Evolutionary conservation across 345 rosid species (phyloP).

Genomic region (Citrus reticulata): DNA sequence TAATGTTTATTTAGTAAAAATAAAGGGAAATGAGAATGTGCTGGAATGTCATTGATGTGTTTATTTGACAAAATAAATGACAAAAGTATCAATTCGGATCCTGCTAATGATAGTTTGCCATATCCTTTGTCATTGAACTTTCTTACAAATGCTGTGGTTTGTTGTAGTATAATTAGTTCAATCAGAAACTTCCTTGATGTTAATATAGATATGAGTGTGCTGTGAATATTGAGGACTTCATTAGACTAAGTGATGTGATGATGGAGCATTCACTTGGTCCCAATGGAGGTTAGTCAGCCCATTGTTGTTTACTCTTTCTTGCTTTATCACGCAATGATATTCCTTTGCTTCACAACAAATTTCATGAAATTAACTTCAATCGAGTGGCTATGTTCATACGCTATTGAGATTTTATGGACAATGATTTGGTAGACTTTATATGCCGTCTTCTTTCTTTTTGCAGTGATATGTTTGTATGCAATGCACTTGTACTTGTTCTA

Average conservation of each 20-base stretch:
- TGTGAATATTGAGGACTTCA: constrained; percentile 75
- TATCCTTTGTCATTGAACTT: constrained; percentile 40
- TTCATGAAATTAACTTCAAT: neutral
- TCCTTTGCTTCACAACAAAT: neutral
- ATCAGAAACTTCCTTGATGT: constrained; percentile 34
- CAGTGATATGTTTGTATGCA: neutral
- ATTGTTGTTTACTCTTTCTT: neutral
- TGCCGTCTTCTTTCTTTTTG: neutral
- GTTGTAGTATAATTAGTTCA: neutral
- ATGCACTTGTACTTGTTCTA: neutral
- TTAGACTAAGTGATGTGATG: constrained; percentile 83
- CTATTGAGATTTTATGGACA: neutral
- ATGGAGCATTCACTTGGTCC: constrained; percentile 86
- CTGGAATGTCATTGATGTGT: too few relatives aligned
- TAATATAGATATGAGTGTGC: constrained; percentile 72
- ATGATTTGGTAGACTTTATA: neutral
- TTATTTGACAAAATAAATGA: too few relatives aligned
- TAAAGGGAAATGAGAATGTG: too few relatives aligned
- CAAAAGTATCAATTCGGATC: constrained; percentile 73
- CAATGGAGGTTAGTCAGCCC: constrained; percentile 60
- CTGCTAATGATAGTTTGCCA: constrained; percentile 86
- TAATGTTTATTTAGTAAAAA: too few relatives aligned
- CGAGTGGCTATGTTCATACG: neutral
- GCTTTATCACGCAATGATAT: neutral
- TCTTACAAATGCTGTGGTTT: neutral